Conservation (phyloP, 1,284 basidiomycete genomes). For the Rhodofomes roseus region DNA sequence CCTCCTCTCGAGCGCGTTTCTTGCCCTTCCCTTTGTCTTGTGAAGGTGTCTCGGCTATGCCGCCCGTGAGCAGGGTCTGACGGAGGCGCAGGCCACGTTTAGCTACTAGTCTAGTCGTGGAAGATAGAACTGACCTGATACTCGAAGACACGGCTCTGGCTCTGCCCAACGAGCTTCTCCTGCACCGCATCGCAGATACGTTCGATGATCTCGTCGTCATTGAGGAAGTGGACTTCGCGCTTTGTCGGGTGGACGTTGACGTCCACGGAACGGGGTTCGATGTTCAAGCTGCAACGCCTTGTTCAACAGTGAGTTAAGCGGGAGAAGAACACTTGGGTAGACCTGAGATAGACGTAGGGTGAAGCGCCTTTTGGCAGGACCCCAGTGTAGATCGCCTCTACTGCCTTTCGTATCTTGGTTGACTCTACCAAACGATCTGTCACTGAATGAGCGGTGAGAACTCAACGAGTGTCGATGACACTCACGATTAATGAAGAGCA, state of each 20-base stretch:
- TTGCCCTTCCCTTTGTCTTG: conserved; percentile 47
- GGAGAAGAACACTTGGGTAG: no score
- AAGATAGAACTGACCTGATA: conserved; percentile 62
- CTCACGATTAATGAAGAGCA: conserved; percentile 98
- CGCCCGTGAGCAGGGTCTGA: conserved; percentile 63
- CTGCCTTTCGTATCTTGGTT: conserved; percentile 77
- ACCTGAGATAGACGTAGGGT: conserved; percentile 94
- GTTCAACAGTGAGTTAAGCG: no score
- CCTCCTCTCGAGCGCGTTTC: conserved; percentile 29
- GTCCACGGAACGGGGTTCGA: conserved; percentile 88
- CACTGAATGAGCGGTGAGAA: neutral
- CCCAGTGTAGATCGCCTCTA: conserved; percentile 84
- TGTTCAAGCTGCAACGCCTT: conserved; percentile 54
- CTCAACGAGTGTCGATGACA: conserved; percentile 9
- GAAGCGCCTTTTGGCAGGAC: conserved; percentile 90
- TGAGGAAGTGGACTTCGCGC: conserved; percentile 91
- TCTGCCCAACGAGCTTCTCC: conserved; percentile 61
- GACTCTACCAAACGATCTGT: conserved; percentile 91
- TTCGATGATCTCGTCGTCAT: conserved; percentile 89
- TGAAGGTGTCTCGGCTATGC: conserved; percentile 33
- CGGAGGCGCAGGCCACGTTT: neutral
- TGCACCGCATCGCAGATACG: conserved; percentile 75
- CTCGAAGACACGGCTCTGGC: conserved; percentile 71
- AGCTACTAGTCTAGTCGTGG: neutral
- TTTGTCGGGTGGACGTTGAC: conserved; percentile 99